Base-by-base conservation (phyloP, 2,329 filamentous ascomycete genomes). In the Alternaria incomplexa region DNA sequence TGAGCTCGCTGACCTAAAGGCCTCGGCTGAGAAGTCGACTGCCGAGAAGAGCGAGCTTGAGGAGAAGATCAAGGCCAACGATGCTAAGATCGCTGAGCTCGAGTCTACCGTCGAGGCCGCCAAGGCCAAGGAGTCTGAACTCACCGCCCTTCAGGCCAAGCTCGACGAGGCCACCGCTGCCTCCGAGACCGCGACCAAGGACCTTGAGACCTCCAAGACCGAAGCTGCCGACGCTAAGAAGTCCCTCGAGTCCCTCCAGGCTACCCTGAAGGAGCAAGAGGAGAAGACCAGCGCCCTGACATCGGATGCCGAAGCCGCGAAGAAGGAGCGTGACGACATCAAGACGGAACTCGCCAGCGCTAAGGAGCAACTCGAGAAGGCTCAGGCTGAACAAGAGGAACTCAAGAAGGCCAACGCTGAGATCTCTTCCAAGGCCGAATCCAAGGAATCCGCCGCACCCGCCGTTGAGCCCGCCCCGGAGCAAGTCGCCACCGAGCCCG, bases 1-100 rank as follows among this genome's bases (percentile, higher is more conserved):
- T 23, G 69, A 70, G 25, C 51, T 73, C 26, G 67, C 68, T 3
- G 69, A 74, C 10, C 66, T 73, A 54, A 74, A 75, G 63, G 66
- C 68, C 25, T 66, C 64, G 17, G 58, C 61, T 45, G 71, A 71
- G 56, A 73, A 74, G 65, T 61, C 65, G 6, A 52, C 64, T 40
- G 43, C 70, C 9, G 70, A 73, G 56, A 72, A 72, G 58, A 59
- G 61, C 10, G 66, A 67, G 28, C 65, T 72, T 2, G 62, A 74
- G 26, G 69, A 72, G 56, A 68, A 76, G 58, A 68, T 74, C 43
- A 65, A 74, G 58, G 68, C 64, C 11, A 63, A 71, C 40, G 66
- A 72, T 15, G 47, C 71, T 17, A 74, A 74, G 65, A 56, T 75
- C 22, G 58, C 69, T 26, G 64, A 72, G 15, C 58, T 74, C 15